A percentile compares a stretch with the other conserved stretches of the same genome.
phyloP scores from a whole-genome alignment of 176 grass and related monocot species.

The Oryza meyeriana region DNA sequence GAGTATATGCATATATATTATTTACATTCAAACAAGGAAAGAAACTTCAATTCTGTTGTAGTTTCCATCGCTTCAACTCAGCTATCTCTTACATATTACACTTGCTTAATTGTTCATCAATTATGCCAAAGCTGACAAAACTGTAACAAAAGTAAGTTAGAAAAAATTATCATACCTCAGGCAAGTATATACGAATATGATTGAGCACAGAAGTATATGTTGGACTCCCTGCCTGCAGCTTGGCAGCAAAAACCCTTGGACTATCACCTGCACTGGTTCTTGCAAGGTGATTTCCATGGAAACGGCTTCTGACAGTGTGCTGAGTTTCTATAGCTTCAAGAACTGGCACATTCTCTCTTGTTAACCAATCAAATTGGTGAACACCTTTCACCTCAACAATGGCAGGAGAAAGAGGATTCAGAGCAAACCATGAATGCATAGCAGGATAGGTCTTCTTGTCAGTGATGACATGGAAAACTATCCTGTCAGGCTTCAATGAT shows the following conservation, averaged over 20 bases:
- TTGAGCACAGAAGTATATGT: conserved; percentile 88
- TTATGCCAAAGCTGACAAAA: background rate
- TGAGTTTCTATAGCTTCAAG: conserved; percentile 93
- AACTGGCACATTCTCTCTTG: conserved; percentile 91
- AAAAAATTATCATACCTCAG: conserved; percentile 73
- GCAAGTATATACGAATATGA: conserved; percentile 95
- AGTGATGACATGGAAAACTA: conserved; percentile 94
- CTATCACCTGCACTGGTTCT: conserved; percentile 59
- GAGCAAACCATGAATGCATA: conserved; percentile 99
- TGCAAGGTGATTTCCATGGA: conserved; percentile 65
- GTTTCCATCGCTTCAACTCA: background rate
- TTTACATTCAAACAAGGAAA: background rate
- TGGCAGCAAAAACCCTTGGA: conserved; percentile 81
- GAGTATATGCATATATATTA: background rate
- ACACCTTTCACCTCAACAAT: conserved; percentile 91
- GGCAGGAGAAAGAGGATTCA: conserved; percentile 70
- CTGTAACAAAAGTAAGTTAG: background rate
- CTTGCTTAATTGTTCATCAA: conserved; percentile 22
- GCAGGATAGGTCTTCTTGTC: conserved; percentile 98
- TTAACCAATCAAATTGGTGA: conserved; percentile 96
- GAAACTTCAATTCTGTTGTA: background rate
- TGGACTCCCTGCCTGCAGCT: conserved; percentile 86
- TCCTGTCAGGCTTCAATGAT: conserved; percentile 72
- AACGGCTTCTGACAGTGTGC: conserved; percentile 53
- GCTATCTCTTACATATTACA: background rate